Evolutionary conservation across 345 rosid species (phyloP).

Genomic region (Abelmoschus esculentus): DNA sequence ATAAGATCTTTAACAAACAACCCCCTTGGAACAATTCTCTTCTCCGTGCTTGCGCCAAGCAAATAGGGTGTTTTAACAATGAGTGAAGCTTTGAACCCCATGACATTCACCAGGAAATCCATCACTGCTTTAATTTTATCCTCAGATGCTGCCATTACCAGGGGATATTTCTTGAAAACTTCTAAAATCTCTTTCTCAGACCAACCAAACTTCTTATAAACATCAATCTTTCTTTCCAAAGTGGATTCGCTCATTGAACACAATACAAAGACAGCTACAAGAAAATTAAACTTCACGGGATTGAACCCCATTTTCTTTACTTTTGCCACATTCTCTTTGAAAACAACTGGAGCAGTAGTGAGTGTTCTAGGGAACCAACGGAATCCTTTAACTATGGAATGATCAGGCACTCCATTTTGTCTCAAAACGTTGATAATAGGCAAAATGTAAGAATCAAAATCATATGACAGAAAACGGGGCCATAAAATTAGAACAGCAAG

Average conservation of each 20-base stretch:
- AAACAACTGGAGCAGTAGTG: neutral
- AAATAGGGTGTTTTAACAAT: neutral
- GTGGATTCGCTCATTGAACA: slow-evolving; percentile 8
- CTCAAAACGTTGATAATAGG: slow-evolving; percentile 2
- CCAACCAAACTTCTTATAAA: neutral
- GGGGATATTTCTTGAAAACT: slow-evolving; percentile 8
- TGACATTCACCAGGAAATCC: slow-evolving; percentile 16
- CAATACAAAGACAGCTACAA: slow-evolving; percentile 2
- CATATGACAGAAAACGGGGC: neutral
- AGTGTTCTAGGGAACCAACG: neutral
- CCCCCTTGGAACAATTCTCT: slow-evolving; percentile 21
- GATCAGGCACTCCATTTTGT: slow-evolving; percentile 16
- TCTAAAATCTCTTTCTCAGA: slow-evolving; percentile 16
- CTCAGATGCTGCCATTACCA: slow-evolving; percentile 11
- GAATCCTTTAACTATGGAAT: neutral
- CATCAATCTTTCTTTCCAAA: slow-evolving; percentile 11
- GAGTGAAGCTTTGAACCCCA: slow-evolving; percentile 7
- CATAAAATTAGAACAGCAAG: neutral
- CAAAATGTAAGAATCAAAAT: neutral
- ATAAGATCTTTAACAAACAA: neutral
- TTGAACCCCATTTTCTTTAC: slow-evolving; percentile 16
- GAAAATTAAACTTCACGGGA: slow-evolving; percentile 16
- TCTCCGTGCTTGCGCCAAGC: slow-evolving; percentile 8
- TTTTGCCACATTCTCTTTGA: slow-evolving; percentile 9
- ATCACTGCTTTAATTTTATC: slow-evolving; percentile 10